Evolutionary conservation across 179 eudicot genomes (phyloP).

Genomic region (Drosera spatulata): DNA sequence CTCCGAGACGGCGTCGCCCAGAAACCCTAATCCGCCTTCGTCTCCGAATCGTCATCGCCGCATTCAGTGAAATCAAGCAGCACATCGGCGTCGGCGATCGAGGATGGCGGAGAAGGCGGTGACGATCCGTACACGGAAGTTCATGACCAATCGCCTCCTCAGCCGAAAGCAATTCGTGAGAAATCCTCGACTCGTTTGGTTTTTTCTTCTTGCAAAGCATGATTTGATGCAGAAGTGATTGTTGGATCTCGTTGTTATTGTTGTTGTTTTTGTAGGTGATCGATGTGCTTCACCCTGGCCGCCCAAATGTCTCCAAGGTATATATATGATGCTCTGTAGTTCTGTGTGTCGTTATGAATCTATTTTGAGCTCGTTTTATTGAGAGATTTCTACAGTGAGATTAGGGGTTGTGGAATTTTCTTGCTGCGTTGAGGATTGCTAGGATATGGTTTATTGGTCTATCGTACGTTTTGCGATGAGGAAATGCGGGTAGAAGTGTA

Average conservation of each 20-base stretch:
- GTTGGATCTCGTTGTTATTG: background rate
- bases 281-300: constrained; percentile 59
- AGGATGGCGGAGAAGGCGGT: constrained; percentile 77
- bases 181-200: background rate
- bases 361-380: too few species aligned
- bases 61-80: too few species aligned
- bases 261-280: constrained; percentile 26
- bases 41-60: too few species aligned
- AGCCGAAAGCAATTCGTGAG: constrained; percentile 73
- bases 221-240: background rate
- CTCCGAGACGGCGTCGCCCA: too few species aligned
- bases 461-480: too few species aligned
- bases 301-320: constrained; percentile 43
- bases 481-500: too few species aligned
- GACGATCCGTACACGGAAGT: constrained; percentile 71
- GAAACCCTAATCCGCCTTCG: too few species aligned
- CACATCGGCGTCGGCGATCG: too few species aligned
- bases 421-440: too few species aligned
- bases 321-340: background rate
- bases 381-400: background rate
- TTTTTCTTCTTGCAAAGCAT: background rate
- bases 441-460: too few species aligned
- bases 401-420: too few species aligned
- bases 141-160: constrained; percentile 85
- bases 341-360: background rate